Evolutionary conservation across 768 basidiomycete species (phyloP).

Genomic region (Kwoniella shandongensis): DNA sequence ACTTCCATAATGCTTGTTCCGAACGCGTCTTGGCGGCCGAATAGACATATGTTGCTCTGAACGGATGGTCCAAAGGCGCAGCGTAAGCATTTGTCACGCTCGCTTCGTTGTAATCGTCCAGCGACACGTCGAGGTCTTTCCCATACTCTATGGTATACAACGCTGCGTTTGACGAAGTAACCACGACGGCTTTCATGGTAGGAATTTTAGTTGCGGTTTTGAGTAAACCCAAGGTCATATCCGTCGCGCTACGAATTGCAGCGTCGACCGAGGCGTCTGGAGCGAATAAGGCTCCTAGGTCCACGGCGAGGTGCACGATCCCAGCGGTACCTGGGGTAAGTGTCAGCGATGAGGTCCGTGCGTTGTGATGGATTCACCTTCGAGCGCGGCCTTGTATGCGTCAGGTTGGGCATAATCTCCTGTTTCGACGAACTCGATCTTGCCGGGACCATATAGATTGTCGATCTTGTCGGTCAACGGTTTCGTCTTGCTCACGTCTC

Average conservation of each 20-base stretch:
- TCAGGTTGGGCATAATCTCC: not conserved
- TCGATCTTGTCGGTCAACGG: conserved; percentile 9
- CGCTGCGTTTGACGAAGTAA: not conserved
- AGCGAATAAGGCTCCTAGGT: not conserved
- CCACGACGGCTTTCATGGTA: not conserved
- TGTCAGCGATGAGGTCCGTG: too few relatives aligned
- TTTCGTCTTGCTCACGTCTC: conserved; percentile 5
- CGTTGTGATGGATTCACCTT: too few relatives aligned
- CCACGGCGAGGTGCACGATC: too few relatives aligned
- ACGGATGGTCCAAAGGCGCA: not conserved
- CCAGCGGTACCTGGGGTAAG: too few relatives aligned
- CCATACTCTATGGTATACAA: not conserved
- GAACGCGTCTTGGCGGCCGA: not conserved
- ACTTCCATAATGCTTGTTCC: conserved; percentile 6
- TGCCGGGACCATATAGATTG: conserved; percentile 2
- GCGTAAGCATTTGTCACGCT: too few relatives aligned
- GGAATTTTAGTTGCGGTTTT: not conserved
- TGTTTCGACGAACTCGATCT: conserved; percentile 6
- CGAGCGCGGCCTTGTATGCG: conserved; percentile 3
- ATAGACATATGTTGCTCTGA: not conserved
- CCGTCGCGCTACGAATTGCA: not conserved
- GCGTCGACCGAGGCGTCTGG: not conserved
- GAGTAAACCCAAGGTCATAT: not conserved
- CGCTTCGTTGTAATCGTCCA: too few relatives aligned
- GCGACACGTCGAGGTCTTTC: not conserved